Percentiles rank a stretch among this genome's conserved stretches.
Evolutionary conservation across 441 rosid species (phyloP).

Genomic region (Mallotus repandus): DNA sequence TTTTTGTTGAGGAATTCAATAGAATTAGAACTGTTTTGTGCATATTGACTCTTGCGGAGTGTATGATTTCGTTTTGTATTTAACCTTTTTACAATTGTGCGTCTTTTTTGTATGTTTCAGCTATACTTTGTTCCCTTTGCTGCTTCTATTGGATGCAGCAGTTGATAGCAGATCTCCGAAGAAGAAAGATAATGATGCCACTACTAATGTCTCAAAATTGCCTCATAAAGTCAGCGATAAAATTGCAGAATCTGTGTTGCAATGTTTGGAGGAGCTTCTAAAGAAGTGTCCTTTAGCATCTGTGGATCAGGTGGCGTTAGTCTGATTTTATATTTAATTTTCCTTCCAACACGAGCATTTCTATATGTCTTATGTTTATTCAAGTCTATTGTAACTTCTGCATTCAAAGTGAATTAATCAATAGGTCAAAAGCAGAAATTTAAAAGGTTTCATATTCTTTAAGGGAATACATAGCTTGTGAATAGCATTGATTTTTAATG

Average conservation of each 20-base stretch:
- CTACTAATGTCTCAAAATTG: slow-evolving; percentile 12
- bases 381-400: background rate
- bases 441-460: background rate
- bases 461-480: too few species aligned
- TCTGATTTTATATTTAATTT: slow-evolving; percentile 5
- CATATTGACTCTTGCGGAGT: background rate
- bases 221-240: slow-evolving; percentile 61
- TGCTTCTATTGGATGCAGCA: slow-evolving; percentile 81
- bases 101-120: slow-evolving; percentile 41
- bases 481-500: background rate
- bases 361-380: background rate
- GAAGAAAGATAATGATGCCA: slow-evolving; percentile 21
- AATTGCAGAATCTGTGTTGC: slow-evolving; percentile 75
- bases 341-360: background rate
- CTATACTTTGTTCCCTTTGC: slow-evolving; percentile 78
- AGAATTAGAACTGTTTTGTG: too few species aligned
- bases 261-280: slow-evolving; percentile 85
- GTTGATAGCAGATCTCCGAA: slow-evolving; percentile 50
- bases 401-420: background rate
- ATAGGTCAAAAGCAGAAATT: background rate
- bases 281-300: slow-evolving; percentile 64
- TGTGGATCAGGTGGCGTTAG: slow-evolving; percentile 61
- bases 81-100: background rate
- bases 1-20: too few species aligned
- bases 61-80: background rate